Evolutionary conservation across 2,329 filamentous ascomycete species (phyloP).

Genomic region (Cryphonectria naterciae): DNA sequence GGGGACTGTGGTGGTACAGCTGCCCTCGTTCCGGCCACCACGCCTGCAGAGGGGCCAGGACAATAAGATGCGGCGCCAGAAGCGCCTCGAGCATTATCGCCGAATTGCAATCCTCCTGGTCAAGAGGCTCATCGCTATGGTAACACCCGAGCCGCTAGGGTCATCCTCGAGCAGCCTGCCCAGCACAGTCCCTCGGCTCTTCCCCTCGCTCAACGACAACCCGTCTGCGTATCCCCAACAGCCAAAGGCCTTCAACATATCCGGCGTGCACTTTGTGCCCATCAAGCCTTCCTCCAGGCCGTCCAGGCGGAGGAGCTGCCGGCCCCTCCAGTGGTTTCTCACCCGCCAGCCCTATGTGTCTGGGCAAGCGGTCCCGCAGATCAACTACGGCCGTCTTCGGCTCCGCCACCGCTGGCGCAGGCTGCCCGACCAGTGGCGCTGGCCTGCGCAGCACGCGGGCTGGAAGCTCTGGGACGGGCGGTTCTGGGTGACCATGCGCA

Average conservation of each 20-base stretch:
- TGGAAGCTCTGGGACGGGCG: slow-evolving; percentile 61
- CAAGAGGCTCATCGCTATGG: slow-evolving; percentile 53
- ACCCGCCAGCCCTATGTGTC: slow-evolving; percentile 51
- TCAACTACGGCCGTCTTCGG: slow-evolving; percentile 27
- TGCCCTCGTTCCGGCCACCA: slow-evolving; percentile 43
- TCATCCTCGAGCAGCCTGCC: slow-evolving; percentile 50
- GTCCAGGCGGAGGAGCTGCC: too few relatives aligned
- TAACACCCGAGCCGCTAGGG: slow-evolving; percentile 53
- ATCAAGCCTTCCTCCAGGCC: slow-evolving; percentile 30
- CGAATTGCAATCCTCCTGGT: slow-evolving; percentile 51
- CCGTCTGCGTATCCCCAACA: slow-evolving; percentile 9
- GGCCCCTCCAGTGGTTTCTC: slow-evolving; percentile 47
- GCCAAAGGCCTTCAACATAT: slow-evolving; percentile 48
- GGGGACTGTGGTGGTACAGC: slow-evolving; percentile 52
- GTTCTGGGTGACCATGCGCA: slow-evolving; percentile 60
- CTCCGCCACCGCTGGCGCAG: slow-evolving; percentile 21
- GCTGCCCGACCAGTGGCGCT: slow-evolving; percentile 32
- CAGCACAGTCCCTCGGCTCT: slow-evolving; percentile 51
- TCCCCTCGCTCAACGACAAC: slow-evolving; percentile 47
- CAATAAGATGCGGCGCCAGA: slow-evolving; percentile 32
- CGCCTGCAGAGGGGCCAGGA: slow-evolving; percentile 30
- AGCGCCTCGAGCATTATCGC: slow-evolving; percentile 43
- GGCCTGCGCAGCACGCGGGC: slow-evolving; percentile 35
- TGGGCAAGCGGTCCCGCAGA: slow-evolving; percentile 40
- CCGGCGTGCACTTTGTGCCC: slow-evolving; percentile 52